phyloP scores from a whole-genome alignment of 1,284 basidiomycete species.

The Wolfiporia cocos region DNA sequence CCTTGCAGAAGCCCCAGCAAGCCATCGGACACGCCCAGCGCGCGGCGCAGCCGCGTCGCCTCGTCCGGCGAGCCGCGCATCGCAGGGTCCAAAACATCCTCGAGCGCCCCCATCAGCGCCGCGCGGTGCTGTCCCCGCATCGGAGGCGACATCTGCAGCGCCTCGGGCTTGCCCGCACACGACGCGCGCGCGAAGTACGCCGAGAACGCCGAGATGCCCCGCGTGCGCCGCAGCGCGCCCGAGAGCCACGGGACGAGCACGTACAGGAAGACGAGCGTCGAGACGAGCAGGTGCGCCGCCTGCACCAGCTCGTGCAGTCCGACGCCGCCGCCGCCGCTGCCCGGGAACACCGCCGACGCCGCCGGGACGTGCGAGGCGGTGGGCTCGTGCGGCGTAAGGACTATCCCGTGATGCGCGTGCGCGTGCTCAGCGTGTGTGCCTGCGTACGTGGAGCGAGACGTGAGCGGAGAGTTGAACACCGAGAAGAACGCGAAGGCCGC shows the following conservation, averaged over 20 bases:
- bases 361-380: constrained; percentile 8
- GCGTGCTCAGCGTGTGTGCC: constrained; percentile 21
- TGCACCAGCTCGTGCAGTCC: constrained; percentile 48
- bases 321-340: constrained; percentile 22
- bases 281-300: constrained; percentile 54
- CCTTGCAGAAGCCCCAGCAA: constrained; percentile 33
- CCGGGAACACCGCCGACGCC: constrained; percentile 5
- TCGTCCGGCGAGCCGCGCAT: constrained; percentile 33
- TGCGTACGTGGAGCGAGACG: too few relatives aligned
- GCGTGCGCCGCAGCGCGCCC: constrained; percentile 15
- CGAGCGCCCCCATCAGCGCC: constrained; percentile 29
- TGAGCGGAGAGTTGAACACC: constrained; percentile 67
- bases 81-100: constrained; percentile 26
- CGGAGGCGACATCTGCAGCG: too few relatives aligned
- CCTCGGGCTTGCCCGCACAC: too few relatives aligned
- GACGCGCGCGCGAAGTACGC: constrained; percentile 1
- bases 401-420: constrained; percentile 27
- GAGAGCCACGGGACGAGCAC: constrained; percentile 48
- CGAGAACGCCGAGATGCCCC: neutral
- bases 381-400: constrained; percentile 21
- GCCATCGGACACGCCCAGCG: constrained; percentile 36
- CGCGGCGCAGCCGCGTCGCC: constrained; percentile 30
- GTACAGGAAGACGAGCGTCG: constrained; percentile 52
- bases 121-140: constrained; percentile 16
- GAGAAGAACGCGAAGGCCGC: constrained; percentile 74